Evolutionary conservation across 2,329 filamentous ascomycete species (phyloP), one percentile per base, ranked within the genome.

Genomic region (Pseudogymnoascus sp.): DNA sequence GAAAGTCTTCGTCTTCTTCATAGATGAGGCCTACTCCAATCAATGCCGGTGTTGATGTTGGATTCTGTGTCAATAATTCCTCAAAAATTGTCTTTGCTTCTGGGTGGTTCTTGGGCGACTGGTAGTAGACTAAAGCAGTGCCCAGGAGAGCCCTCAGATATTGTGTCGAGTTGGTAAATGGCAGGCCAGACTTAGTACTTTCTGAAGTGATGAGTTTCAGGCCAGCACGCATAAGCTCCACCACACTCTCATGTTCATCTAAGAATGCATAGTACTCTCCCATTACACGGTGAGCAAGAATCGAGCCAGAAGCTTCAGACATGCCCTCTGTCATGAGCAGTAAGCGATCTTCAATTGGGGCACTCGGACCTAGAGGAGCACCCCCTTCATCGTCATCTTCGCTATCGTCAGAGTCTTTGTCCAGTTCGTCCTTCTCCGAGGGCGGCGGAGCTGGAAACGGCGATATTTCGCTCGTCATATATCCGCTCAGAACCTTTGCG

Each of bases 1-100:
- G 80, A 69, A 90, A 97, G 66, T 97, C 89, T 70, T 96, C 89
- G 67, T 96, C 92, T 69, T 97, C 95, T 74, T 97, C 92, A 55
- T 93, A 88, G 41, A 99, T 93, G 23, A 97, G 77, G 1, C 95
- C 96, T 35, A 97, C 86, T 0, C 95, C 95, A 52, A 97, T 90
- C 65, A 99, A 79, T 2, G 93, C 93, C 31, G 86, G 78, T 0
- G 92, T 96, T 0, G 89, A 93, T 2, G 84, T 85, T 1, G 87
- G 82, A 63, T 96, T 91, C 25, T 89, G 84, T 58, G 84, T 79
- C 0, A 99, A 80, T 4, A 97, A 89, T 31, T 83, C 83, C 68
- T 96, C 87, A 68, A 99, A 97, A 0, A 97, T 80, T n/a, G 76
- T 75, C 71, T 91, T 93, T 1, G 95, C 93, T 76, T 97, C 93